These are phyloP conservation scores for Myrica gale DNA, from an alignment of 306 rosid species.

Conservation along the genomic window DNA sequence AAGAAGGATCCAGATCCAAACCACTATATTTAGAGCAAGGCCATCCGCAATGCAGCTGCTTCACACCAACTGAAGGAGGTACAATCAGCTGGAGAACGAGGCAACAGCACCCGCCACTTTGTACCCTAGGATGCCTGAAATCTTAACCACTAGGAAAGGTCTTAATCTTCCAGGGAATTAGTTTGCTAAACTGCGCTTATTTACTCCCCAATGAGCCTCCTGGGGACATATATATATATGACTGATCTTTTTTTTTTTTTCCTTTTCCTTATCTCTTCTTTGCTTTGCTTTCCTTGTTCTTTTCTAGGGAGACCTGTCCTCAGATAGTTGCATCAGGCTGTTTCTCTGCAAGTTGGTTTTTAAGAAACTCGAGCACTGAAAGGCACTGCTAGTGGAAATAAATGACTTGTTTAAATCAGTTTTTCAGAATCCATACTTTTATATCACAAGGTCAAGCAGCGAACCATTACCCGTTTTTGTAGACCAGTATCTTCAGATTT, in stretches of 20 bases:
- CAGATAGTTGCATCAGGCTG: constrained; percentile 43
- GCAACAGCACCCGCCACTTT: constrained; percentile 14
- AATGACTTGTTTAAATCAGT: constrained; percentile 3
- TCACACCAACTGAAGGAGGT: constrained; percentile 5
- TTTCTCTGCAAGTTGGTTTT: constrained; percentile 57
- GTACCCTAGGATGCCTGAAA: constrained; percentile 21
- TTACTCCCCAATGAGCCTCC: constrained; percentile 14
- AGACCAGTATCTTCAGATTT: constrained; percentile 60
- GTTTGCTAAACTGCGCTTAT: constrained; percentile 19
- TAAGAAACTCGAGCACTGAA: constrained; percentile 75
- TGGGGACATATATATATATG: background rate
- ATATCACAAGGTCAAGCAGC: constrained; percentile 1
- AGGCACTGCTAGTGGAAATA: constrained; percentile 43
- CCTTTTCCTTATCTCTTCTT: background rate
- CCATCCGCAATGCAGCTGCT: background rate
- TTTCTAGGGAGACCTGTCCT: background rate
- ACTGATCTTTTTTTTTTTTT: constrained; percentile 1
- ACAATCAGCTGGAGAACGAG: background rate
- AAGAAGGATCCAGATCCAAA: background rate
- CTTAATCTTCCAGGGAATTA: constrained; percentile 23
- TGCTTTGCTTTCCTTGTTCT: background rate
- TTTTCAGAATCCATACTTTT: background rate
- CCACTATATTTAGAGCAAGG: background rate
- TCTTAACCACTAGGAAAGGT: constrained; percentile 20
- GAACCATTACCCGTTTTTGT: constrained; percentile 62